Evolutionary conservation across 2,329 filamentous ascomycete species (phyloP).

Genomic region (Aureobasidium sp.): DNA sequence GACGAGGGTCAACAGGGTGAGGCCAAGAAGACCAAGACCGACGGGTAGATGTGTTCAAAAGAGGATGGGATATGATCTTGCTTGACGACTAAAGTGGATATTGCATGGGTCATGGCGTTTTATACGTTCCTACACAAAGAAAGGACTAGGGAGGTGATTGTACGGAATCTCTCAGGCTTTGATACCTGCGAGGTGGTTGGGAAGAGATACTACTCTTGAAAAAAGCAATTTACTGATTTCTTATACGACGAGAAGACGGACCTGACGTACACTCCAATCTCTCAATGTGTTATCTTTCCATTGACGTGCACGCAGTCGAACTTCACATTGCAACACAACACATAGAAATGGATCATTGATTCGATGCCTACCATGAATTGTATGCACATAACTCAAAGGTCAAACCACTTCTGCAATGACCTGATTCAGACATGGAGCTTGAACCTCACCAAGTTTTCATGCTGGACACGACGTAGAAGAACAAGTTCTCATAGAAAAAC

Average conservation of each 20-base stretch:
- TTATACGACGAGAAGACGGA: not conserved
- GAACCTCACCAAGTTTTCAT: too few relatives aligned
- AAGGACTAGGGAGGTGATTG: conserved; percentile 15
- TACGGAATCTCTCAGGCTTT: conserved; percentile 1
- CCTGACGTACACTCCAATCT: too few relatives aligned
- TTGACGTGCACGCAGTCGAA: too few relatives aligned
- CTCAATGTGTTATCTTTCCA: not conserved
- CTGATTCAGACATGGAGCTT: too few relatives aligned
- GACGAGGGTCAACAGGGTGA: conserved; percentile 25
- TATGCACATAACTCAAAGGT: too few relatives aligned
- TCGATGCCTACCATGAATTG: too few relatives aligned
- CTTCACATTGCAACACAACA: too few relatives aligned
- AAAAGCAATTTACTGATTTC: conserved; percentile 16
- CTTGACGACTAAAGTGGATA: conserved; percentile 18
- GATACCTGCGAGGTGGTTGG: conserved; percentile 11
- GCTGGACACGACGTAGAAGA: too few relatives aligned
- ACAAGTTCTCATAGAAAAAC: too few relatives aligned
- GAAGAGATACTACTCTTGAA: not conserved
- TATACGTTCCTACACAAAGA: not conserved
- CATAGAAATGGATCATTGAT: too few relatives aligned
- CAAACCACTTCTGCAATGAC: too few relatives aligned
- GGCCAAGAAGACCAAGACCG: conserved; percentile 28
- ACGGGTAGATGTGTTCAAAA: conserved; percentile 17
- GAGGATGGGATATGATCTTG: conserved; percentile 6
- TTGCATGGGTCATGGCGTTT: conserved; percentile 23